Evolutionary conservation across 208 protist genomes (phyloP), one percentile per base, ranked within the genome.

Genomic region (Crithidia bombi): DNA sequence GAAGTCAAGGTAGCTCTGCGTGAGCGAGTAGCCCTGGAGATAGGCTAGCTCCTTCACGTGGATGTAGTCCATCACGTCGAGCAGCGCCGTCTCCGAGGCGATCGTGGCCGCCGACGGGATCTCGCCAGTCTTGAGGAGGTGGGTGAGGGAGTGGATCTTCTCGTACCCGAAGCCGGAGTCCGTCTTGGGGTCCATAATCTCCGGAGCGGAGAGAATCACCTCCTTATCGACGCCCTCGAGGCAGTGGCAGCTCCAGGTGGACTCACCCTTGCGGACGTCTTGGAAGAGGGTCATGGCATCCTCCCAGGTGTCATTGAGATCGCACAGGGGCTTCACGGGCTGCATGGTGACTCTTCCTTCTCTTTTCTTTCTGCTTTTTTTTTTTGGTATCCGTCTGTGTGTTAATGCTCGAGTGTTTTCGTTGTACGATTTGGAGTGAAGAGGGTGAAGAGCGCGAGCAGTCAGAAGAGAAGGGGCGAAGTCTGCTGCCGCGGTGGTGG

Each of bases 181-280:
- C 58, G 90, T 95, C 79, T 95, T 92, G 58, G 87, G 75, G 70
- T 95, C 90, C 90, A 95, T 92, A 49, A 95, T 81, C 76, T 95
- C 90, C 9, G 87, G 86, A 0, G 90, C 86, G 1, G 85, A 88
- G 5, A 95, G 79, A 50, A 95, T 87, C 50, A 84, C 67, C 71
- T 95, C 90, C 73, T 85, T 83, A 64, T 95, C 79, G 5, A 90
- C 76, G 44, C 81, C 85, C 0, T 74, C 79, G 51, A 85, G 54
- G 50, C 81, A 83, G 61, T 75, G 51, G 73, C 86, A 94, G 52
- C 75, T 81, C 89, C 89, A 94, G 1, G 77, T 81, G 2, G 71
- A 63, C 69, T 82, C 36, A 14, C 67, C 65, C 44, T 68, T 73
- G 32, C 90, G 70, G 28, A 30, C 10, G n/a, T 64, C 54, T 43